Evolutionary conservation across 371 early-diverging fungal species (phyloP).

Genomic region (Gilbertella persicaria): DNA sequence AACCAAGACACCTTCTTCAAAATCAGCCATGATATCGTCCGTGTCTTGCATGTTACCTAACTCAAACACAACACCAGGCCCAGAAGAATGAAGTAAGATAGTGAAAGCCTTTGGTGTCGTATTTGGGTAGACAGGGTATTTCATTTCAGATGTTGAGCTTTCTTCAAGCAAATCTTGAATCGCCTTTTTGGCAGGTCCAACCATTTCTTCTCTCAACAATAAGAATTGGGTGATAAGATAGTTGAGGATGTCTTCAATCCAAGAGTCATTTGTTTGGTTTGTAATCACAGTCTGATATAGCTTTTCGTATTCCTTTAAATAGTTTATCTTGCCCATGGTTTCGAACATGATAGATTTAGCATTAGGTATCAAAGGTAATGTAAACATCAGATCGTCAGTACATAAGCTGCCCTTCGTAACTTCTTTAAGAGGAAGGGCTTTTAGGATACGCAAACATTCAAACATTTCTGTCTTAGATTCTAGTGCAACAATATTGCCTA

Average conservation of each 20-base stretch:
- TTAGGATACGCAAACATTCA: neutral
- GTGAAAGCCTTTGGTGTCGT: neutral
- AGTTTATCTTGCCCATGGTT: neutral
- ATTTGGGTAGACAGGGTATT: neutral
- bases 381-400: neutral
- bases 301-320: neutral
- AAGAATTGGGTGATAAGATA: constrained; percentile 34
- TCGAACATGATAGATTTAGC: constrained; percentile 7
- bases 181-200: constrained; percentile 21
- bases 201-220: constrained; percentile 30
- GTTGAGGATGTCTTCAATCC: constrained; percentile 15
- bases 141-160: neutral
- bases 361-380: constrained; percentile 9
- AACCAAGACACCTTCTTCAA: constrained; percentile 14
- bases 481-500: neutral
- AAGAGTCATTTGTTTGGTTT: constrained; percentile 11
- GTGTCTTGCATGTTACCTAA: neutral
- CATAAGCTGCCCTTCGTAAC: neutral
- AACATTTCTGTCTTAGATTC: neutral
- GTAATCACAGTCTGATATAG: neutral
- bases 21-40: constrained; percentile 7
- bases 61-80: constrained; percentile 12
- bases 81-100: neutral
- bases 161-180: constrained; percentile 6
- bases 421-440: neutral